phyloP scores from a whole-genome alignment of 164 flowering plant genomes.

The Saururus chinensis region DNA sequence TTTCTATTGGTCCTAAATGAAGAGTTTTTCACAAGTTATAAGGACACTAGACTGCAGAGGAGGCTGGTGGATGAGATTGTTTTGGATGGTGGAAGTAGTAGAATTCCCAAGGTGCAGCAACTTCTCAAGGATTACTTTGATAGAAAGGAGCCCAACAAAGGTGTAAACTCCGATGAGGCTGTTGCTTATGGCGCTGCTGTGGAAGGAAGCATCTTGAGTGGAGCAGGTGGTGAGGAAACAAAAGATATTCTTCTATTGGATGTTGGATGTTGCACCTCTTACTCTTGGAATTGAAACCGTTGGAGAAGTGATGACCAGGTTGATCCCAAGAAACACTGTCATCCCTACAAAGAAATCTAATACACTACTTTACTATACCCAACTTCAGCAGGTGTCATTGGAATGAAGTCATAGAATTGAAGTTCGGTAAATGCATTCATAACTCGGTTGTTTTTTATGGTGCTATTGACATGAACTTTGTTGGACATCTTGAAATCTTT shows the following conservation, averaged over 20 bases:
- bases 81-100: slow-evolving; percentile 3
- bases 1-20: too few relatives aligned
- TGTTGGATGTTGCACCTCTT: slow-evolving; percentile 85
- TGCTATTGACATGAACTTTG: too few relatives aligned
- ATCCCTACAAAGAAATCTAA: slow-evolving; percentile 93
- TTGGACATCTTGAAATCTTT: too few relatives aligned
- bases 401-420: too few relatives aligned
- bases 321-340: slow-evolving; percentile 89
- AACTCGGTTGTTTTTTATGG: too few relatives aligned
- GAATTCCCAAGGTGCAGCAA: slow-evolving; percentile 6
- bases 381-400: too few relatives aligned
- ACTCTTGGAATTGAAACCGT: slow-evolving; percentile 92
- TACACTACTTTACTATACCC: too few relatives aligned
- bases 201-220: not conserved
- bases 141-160: slow-evolving; percentile 1
- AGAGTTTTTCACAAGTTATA: too few relatives aligned
- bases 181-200: slow-evolving; percentile 4
- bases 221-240: slow-evolving; percentile 1
- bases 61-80: slow-evolving; percentile 1
- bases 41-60: slow-evolving; percentile 1
- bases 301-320: slow-evolving; percentile 92
- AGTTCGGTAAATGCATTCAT: too few relatives aligned
- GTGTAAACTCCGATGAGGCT: slow-evolving; percentile 4
- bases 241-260: slow-evolving; percentile 4
- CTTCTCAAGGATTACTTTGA: slow-evolving; percentile 2